Evolutionary conservation across 1,139 yeast genomes (phyloP).

Genomic region (Candida gigantensis): DNA sequence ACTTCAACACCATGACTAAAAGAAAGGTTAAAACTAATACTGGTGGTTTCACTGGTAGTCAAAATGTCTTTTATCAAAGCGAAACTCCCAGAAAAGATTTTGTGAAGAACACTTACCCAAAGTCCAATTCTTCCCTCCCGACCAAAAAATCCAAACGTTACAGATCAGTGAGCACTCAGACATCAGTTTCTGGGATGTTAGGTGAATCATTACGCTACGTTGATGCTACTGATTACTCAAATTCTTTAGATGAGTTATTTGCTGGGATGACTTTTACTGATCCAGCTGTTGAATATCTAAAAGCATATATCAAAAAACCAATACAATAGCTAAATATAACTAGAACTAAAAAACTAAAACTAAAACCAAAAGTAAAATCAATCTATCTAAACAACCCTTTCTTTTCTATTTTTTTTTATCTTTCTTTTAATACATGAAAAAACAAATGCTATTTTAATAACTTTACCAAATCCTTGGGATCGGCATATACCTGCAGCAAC

Average conservation of each 20-base stretch:
- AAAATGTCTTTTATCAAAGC: too few species aligned
- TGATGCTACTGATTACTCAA: not conserved
- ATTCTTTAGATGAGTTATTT: not conserved
- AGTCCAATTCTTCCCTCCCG: too few species aligned
- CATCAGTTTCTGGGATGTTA: too few species aligned
- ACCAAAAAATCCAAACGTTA: conserved; percentile 1
- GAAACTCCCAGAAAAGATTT: too few species aligned
- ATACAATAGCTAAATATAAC: not conserved
- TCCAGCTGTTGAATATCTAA: conserved; percentile 2
- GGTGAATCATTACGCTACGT: too few species aligned
- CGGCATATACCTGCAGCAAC: conserved; percentile 47
- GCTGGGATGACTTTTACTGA: not conserved
- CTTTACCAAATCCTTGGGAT: conserved; percentile 37
- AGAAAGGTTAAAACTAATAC: too few species aligned
- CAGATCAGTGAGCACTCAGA: conserved; percentile 1
- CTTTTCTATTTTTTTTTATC: too few species aligned
- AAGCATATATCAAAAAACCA: not conserved
- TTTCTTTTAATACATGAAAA: too few species aligned
- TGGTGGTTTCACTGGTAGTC: too few species aligned
- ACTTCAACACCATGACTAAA: too few species aligned
- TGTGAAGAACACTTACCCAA: too few species aligned
- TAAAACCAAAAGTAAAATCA: not conserved
- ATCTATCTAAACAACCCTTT: too few species aligned
- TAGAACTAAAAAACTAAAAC: not conserved
- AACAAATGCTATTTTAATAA: conserved; percentile 15